Conservation (phyloP, 208 protist species). For the Trypanosoma vivax region DNA sequence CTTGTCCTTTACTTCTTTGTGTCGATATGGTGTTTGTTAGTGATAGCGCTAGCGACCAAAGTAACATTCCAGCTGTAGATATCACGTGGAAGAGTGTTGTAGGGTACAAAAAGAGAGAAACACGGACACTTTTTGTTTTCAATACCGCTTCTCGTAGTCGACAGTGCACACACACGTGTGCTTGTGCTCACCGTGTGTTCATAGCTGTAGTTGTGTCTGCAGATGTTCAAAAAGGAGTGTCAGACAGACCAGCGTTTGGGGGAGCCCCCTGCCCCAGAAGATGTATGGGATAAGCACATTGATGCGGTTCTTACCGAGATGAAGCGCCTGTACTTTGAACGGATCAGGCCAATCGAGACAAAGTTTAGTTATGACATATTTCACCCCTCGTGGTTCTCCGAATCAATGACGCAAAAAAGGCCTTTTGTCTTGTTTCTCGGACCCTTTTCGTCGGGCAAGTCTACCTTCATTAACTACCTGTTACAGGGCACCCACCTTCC, state of each 20-base stretch:
- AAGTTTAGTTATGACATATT: slow-evolving; percentile 64
- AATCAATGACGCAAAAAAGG: slow-evolving; percentile 66
- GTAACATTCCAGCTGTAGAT: no score
- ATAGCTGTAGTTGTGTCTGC: no score
- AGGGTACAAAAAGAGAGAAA: no score
- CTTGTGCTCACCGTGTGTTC: no score
- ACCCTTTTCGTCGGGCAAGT: slow-evolving; percentile 89
- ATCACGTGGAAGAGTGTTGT: no score
- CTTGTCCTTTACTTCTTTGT: no score
- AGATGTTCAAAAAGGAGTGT: no score
- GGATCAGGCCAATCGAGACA: slow-evolving; percentile 55
- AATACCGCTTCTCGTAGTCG: no score
- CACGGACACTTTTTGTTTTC: no score
- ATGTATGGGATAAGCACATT: slow-evolving; percentile 66
- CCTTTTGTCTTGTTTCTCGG: slow-evolving; percentile 85
- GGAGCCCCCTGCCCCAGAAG: slow-evolving; percentile 16
- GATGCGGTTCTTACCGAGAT: slow-evolving; percentile 43
- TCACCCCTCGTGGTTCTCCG: slow-evolving; percentile 54
- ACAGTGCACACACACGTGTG: no score
- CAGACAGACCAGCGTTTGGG: background rate
- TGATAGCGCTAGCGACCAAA: no score
- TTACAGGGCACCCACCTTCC: slow-evolving; percentile 74
- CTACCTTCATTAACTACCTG: slow-evolving; percentile 93
- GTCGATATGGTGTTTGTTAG: no score
- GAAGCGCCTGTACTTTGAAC: slow-evolving; percentile 42